These are phyloP conservation scores for Talaromyces piceae DNA, from an alignment of 2,329 filamentous ascomycete species.

Conservation along the genomic window DNA sequence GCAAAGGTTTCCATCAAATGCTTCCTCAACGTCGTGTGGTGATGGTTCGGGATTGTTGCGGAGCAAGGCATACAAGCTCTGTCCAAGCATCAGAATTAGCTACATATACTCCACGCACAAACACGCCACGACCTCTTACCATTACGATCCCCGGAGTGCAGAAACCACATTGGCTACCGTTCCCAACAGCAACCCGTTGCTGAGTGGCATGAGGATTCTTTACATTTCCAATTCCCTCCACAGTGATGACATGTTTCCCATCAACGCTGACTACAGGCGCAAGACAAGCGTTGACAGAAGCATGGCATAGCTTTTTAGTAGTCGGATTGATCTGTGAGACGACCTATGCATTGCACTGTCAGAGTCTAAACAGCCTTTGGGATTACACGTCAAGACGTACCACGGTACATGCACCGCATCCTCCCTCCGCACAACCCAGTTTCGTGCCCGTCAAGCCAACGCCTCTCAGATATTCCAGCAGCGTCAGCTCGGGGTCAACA, in stretches of 20 bases:
- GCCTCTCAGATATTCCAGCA: conserved; percentile 86
- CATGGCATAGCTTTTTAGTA: conserved; percentile 88
- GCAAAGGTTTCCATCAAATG: conserved; percentile 94
- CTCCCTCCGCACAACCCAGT: conserved; percentile 91
- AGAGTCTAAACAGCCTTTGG: conserved; percentile 15
- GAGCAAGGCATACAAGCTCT: conserved; percentile 86
- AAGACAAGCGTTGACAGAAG: conserved; percentile 91
- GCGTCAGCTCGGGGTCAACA: conserved; percentile 82
- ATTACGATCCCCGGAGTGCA: conserved; percentile 98
- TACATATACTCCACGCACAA: not conserved
- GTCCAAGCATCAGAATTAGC: conserved; percentile 8
- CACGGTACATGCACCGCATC: conserved; percentile 92
- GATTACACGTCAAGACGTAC: conserved; percentile 36
- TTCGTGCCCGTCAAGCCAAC: conserved; percentile 94
- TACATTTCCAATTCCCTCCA: conserved; percentile 88
- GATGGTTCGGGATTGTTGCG: conserved; percentile 73
- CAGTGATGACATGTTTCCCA: conserved; percentile 95
- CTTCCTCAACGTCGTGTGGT: conserved; percentile 83
- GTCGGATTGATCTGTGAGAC: conserved; percentile 90
- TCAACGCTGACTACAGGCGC: conserved; percentile 89
- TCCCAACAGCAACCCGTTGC: conserved; percentile 81
- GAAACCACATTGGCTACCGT: conserved; percentile 92
- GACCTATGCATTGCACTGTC: conserved; percentile 43
- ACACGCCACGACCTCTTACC: conserved; percentile 35
- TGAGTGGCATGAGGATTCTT: conserved; percentile 83